Conservation (phyloP, 257 asterid species). For the Thymus quinquecostatus region DNA sequence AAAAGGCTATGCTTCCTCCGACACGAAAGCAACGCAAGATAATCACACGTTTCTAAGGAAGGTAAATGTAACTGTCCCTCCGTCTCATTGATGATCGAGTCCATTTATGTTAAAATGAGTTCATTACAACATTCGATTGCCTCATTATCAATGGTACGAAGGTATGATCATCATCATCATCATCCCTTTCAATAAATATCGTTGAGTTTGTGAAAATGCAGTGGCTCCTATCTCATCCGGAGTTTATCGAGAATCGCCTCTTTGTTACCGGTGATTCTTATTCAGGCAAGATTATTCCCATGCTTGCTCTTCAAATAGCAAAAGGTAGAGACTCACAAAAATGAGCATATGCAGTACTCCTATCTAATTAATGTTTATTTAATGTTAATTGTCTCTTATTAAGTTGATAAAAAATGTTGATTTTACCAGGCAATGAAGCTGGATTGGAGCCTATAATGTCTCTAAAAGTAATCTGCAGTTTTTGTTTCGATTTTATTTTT, state of each 20-base stretch:
- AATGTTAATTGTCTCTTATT: no score
- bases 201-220: constrained; percentile 31
- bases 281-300: constrained; percentile 49
- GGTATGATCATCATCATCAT: background rate
- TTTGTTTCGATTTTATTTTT: no score
- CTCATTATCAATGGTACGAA: no score
- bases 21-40: constrained; percentile 30
- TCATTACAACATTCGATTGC: no score
- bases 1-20: constrained; percentile 30
- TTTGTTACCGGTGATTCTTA: constrained; percentile 64
- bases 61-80: background rate
- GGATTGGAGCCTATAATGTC: constrained; percentile 45
- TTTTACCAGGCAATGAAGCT: constrained; percentile 48
- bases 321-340: constrained; percentile 33
- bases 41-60: constrained; percentile 33
- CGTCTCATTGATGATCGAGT: no score
- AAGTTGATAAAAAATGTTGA: background rate
- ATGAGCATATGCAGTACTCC: background rate
- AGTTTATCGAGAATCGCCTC: constrained; percentile 40
- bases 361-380: background rate
- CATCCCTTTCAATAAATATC: background rate
- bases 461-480: constrained; percentile 37
- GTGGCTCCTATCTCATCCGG: constrained; percentile 60
- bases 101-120: no score
- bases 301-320: constrained; percentile 47